phyloP scores from a whole-genome alignment of 2,329 filamentous ascomycete species.

The Penicillium sp. region DNA sequence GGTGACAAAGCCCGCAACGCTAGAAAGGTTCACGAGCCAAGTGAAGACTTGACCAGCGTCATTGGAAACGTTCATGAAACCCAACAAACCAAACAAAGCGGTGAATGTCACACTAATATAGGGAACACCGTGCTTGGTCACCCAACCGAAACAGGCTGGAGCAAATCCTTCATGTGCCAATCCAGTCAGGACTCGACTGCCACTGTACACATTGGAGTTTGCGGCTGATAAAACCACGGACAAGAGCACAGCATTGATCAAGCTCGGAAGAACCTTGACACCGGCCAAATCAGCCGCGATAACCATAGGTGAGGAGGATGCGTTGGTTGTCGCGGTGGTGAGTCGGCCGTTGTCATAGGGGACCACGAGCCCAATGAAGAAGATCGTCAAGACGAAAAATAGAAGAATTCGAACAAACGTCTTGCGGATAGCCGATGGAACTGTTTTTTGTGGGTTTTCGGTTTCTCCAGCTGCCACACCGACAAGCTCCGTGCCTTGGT shows the following conservation, averaged over 20 bases:
- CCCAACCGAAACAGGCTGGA: conserved; percentile 43
- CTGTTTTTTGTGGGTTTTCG: conserved; percentile 67
- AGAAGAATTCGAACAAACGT: conserved; percentile 72
- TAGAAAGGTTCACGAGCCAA: conserved; percentile 38
- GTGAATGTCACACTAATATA: conserved; percentile 46
- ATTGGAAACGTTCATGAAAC: conserved; percentile 67
- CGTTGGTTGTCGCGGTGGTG: conserved; percentile 32
- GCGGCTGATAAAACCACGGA: conserved; percentile 44
- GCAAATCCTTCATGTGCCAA: conserved; percentile 53
- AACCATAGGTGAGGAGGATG: conserved; percentile 42
- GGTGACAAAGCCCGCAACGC: conserved; percentile 37
- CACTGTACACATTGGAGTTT: conserved; percentile 44
- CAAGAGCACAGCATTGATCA: conserved; percentile 44
- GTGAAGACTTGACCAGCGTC: conserved; percentile 60
- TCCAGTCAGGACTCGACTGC: conserved; percentile 67
- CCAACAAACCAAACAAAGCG: conserved; percentile 60
- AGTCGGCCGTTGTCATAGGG: conserved; percentile 60
- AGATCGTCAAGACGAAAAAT: conserved; percentile 47
- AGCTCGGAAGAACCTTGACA: conserved; percentile 37
- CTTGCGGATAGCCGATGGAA: conserved; percentile 69
- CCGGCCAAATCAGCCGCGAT: conserved; percentile 42
- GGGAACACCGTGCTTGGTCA: conserved; percentile 44
- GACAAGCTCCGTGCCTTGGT: conserved; percentile 67
- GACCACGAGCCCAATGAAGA: conserved; percentile 71
- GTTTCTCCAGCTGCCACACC: conserved; percentile 75